These are phyloP conservation scores for Erythrophleum ivorense DNA, from an alignment of 331 rosid genomes.

Conservation along the genomic window DNA sequence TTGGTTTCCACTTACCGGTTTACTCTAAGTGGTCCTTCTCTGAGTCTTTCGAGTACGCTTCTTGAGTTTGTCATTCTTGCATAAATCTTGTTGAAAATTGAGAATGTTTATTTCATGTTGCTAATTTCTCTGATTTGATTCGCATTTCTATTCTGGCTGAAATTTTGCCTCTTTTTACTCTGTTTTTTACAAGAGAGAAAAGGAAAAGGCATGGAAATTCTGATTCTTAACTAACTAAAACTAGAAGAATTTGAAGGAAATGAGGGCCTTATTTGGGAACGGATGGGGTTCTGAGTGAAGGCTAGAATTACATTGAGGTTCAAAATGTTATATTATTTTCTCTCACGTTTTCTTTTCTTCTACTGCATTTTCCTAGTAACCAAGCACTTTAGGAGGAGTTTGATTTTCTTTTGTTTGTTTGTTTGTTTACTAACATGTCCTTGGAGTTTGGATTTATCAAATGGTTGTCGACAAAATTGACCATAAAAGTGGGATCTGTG, in stretches of 20 bases:
- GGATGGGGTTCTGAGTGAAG: background rate
- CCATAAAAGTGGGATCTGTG: constrained; percentile 41
- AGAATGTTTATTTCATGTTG: background rate
- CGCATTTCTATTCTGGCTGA: background rate
- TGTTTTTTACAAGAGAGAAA: background rate
- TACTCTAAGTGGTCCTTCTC: constrained; percentile 86
- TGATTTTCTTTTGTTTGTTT: background rate
- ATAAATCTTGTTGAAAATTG: background rate
- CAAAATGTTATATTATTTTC: background rate
- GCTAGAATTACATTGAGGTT: background rate
- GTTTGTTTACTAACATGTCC: background rate
- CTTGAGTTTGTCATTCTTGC: constrained; percentile 1
- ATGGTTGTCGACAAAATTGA: constrained; percentile 35
- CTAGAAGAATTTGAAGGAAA: background rate
- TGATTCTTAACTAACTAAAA: constrained; percentile 31
- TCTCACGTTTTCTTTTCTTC: background rate
- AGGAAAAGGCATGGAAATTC: background rate
- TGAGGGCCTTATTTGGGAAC: background rate
- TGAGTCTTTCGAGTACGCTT: constrained; percentile 66
- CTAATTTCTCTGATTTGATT: background rate
- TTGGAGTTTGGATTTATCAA: constrained; percentile 2
- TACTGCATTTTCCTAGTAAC: constrained; percentile 25
- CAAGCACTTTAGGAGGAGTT: constrained; percentile 6
- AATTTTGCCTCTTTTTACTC: background rate
- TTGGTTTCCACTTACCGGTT: constrained; percentile 69